These are phyloP conservation scores for Globisporangium paddicum DNA, from an alignment of 352 stramenopile species.

Conservation along the genomic window DNA sequence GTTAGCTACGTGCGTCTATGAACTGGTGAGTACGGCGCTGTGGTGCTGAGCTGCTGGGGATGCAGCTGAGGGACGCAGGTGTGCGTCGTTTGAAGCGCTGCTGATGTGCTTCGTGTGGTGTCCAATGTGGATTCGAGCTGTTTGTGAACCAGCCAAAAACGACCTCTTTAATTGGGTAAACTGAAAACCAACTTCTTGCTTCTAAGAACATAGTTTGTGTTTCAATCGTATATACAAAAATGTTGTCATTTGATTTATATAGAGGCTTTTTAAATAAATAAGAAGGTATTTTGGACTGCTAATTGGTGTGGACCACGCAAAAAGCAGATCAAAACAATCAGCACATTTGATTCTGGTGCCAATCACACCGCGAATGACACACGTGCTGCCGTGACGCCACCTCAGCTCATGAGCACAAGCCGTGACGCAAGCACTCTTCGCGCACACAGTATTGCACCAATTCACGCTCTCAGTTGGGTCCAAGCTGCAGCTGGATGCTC, in stretches of 20 bases:
- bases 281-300: neutral
- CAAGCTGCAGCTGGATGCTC: neutral
- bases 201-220: no score
- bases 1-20: neutral
- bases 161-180: neutral
- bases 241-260: no score
- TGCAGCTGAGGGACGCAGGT: neutral
- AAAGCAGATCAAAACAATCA: neutral
- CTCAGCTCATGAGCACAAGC: neutral
- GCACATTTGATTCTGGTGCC: neutral
- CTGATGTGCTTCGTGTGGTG: neutral
- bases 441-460: no score
- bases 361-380: neutral
- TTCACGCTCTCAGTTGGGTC: no score
- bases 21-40: neutral
- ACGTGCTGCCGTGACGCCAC: neutral
- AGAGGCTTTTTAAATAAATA: neutral
- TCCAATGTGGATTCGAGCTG: neutral
- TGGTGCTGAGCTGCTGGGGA: neutral
- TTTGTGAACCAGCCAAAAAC: constrained; percentile 11
- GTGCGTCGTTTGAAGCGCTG: constrained; percentile 3
- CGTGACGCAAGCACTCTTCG: no score
- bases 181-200: no score
- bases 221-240: no score
- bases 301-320: neutral